Evolutionary conservation across 2,329 filamentous ascomycete genomes (phyloP), one percentile per base, ranked within the genome.

Genomic region (Plectosphaerella plurivora): DNA sequence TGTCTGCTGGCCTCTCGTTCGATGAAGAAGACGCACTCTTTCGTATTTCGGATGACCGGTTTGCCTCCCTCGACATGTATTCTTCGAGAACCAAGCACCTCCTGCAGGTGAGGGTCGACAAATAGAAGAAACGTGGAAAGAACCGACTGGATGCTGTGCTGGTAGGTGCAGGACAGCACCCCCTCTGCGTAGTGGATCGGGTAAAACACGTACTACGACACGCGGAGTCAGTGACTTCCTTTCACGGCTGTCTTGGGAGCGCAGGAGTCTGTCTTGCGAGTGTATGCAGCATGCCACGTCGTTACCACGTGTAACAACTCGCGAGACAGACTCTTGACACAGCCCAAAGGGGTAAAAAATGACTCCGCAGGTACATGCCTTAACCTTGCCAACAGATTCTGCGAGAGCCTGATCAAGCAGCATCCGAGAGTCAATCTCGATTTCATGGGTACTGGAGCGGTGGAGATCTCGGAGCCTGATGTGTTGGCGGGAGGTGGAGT

Each of bases 381-480:
- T 53, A 56, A 59, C 53, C 58, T 64, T 45, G 55, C 62, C 14
- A 53, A 62, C 51, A 5, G 71, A 72, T 55, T 65, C 65, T n/a
- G 65, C 59, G 51, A 76, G 52, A 3, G 68, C 65, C 8, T 63
- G 53, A 8, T 61, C 61, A 16, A 74, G 71, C 36, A 78, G 67
- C 3, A 59, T 60, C 7, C 72, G 72, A 35, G 84, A 71, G 58
- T 83, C 72, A 45, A 88, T 67, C 3, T 82, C 78, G n/a, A 75
- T 68, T 60, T 89, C 85, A 11, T 66, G 59, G 20, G 62, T 63
- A 2, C 69, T 70, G 0, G 75, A 73, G 8, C 63, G 61, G 58
- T 82, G 78, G 16, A 89, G 68, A 54, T 87, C 73, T 47, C 87
- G 71, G 24, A 89, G 65, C 3, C 81, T 78, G 24, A 91, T 72